These are phyloP conservation scores for Thalassiosira livingstoniorum DNA, from an alignment of 352 stramenopile genomes.

Conservation along the genomic window DNA sequence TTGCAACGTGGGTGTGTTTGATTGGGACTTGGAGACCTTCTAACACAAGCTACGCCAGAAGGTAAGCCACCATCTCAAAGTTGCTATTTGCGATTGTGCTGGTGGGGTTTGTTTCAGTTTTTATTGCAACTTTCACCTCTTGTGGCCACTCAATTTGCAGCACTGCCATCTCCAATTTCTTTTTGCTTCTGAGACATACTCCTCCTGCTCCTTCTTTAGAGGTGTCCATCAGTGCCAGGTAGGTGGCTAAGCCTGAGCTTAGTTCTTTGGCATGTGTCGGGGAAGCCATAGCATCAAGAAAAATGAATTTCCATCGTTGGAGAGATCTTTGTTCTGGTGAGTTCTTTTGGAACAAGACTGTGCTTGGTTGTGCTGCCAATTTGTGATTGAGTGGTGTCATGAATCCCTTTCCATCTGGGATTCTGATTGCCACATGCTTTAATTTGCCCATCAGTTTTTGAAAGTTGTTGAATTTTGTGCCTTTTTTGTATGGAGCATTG, in stretches of 20 bases:
- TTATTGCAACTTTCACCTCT: conserved; percentile 7
- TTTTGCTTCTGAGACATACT: conserved; percentile 16
- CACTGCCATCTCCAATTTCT: conserved; percentile 22
- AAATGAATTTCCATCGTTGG: background rate
- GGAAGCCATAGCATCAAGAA: background rate
- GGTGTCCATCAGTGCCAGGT: conserved; percentile 37
- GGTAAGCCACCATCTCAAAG: conserved; percentile 39
- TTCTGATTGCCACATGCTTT: conserved; percentile 9
- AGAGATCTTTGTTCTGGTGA: background rate
- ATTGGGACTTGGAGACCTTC: conserved; percentile 12
- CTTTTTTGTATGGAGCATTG: background rate
- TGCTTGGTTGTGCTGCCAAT: background rate
- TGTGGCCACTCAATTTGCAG: conserved; percentile 33
- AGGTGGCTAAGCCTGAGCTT: conserved; percentile 19
- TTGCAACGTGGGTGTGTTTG: background rate
- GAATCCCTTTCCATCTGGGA: conserved; percentile 14
- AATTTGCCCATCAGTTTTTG: conserved; percentile 9
- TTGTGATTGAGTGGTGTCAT: conserved; percentile 9
- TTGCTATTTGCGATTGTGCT: conserved; percentile 48
- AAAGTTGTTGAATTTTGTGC: conserved; percentile 17
- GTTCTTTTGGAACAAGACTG: conserved; percentile 12
- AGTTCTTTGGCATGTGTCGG: conserved; percentile 19
- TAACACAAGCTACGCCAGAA: conserved; percentile 41
- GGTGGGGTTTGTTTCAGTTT: background rate
- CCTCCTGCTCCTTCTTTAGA: conserved; percentile 25